phyloP scores from a whole-genome alignment of 768 basidiomycete genomes.

The Postia placenta region DNA sequence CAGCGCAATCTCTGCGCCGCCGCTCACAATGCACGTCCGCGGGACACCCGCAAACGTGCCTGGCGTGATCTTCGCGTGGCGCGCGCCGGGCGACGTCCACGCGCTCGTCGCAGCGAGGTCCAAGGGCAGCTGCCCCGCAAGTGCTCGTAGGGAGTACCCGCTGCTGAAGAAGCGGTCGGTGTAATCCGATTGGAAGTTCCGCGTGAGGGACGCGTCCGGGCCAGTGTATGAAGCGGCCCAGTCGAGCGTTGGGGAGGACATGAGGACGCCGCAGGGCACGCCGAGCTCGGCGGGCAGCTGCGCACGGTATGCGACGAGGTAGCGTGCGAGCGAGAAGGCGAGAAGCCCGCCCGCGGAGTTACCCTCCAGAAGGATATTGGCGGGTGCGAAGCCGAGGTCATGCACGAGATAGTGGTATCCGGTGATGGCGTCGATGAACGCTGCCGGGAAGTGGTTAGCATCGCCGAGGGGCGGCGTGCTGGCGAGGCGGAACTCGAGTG shows the following conservation, averaged over 20 bases:
- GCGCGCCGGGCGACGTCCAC: conserved; percentile 10
- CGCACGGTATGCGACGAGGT: conserved; percentile 29
- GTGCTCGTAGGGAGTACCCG: conserved; percentile 2
- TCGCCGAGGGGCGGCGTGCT: conserved; percentile 20
- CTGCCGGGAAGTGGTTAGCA: conserved; percentile 44
- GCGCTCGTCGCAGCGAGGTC: conserved; percentile 4
- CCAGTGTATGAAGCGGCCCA: conserved; percentile 12
- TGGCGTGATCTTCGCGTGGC: neutral
- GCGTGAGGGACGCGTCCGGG: conserved; percentile 4
- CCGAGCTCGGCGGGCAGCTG: conserved; percentile 13
- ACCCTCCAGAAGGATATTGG: conserved; percentile 43
- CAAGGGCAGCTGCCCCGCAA: conserved; percentile 3
- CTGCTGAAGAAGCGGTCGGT: conserved; percentile 1
- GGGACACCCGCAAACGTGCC: conserved; percentile 19
- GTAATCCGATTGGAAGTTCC: conserved; percentile 3
- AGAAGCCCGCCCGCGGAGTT: conserved; percentile 54
- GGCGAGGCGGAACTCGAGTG: conserved; percentile 44
- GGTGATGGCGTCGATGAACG: conserved; percentile 44
- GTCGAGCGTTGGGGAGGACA: conserved; percentile 28
- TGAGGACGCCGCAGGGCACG: conserved; percentile 24
- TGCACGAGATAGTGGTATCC: conserved; percentile 45
- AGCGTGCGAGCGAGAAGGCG: conserved; percentile 33
- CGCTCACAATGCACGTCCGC: conserved; percentile 21
- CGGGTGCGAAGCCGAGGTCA: conserved; percentile 33
- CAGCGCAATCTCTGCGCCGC: conserved; percentile 23